phyloP scores from a whole-genome alignment of 2,329 filamentous ascomycete species.

The Fusarium odoratissimum region DNA sequence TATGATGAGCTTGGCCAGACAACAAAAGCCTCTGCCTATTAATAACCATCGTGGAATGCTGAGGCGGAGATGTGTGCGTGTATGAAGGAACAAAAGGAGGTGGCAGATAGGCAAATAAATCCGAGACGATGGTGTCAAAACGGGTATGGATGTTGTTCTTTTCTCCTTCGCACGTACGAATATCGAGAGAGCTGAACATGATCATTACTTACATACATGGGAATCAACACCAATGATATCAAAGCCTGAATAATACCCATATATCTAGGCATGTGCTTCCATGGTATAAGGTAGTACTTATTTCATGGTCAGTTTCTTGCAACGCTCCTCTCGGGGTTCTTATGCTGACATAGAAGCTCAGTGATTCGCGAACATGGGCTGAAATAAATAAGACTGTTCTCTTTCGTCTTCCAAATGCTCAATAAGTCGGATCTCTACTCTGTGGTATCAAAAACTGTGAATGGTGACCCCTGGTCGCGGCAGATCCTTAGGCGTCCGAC shows the following conservation, averaged over 20 bases:
- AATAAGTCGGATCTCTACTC: neutral
- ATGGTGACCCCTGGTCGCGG: conserved; percentile 3
- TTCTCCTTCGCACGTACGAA: neutral
- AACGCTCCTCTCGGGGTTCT: neutral
- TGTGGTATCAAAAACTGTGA: neutral
- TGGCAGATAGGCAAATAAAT: neutral
- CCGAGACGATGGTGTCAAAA: neutral
- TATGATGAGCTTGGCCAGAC: conserved; percentile 2
- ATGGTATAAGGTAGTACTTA: neutral
- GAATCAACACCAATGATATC: neutral
- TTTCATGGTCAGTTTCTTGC: neutral
- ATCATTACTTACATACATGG: neutral
- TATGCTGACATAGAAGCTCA: too few species aligned
- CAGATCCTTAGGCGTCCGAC: conserved; percentile 10
- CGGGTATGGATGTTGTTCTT: conserved; percentile 3
- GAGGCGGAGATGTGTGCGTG: neutral
- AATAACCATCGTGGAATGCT: conserved; percentile 3
- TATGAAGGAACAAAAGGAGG: neutral
- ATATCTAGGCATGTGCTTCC: neutral
- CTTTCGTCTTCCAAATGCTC: neutral
- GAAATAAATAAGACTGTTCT: neutral
- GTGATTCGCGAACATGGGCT: neutral
- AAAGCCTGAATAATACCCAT: neutral
- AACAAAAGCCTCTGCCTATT: conserved; percentile 1
- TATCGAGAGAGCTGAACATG: neutral